phyloP scores from a whole-genome alignment of 257 asterid genomes.

The Solanum pinnatisectum region DNA sequence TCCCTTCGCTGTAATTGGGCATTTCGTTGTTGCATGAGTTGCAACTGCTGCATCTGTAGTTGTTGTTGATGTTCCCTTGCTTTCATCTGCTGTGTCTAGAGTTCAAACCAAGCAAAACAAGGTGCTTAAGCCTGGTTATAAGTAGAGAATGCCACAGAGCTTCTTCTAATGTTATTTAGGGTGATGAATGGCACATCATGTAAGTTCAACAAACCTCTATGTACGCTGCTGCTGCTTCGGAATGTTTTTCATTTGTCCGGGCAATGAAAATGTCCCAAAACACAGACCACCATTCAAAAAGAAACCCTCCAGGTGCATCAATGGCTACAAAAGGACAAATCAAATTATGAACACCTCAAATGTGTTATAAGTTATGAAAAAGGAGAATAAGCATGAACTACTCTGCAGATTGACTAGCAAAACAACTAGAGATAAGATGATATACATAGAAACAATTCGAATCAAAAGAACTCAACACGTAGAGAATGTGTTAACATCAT shows the following conservation, averaged over 20 bases:
- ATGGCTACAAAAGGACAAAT: constrained; percentile 50
- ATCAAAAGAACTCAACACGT: background rate
- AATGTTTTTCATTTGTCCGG: constrained; percentile 96
- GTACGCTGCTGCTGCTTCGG: constrained; percentile 98
- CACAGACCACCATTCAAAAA: constrained; percentile 99
- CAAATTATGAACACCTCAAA: background rate
- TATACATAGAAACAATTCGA: background rate
- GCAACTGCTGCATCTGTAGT: constrained; percentile 89
- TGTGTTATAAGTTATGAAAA: background rate
- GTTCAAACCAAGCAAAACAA: constrained; percentile 1
- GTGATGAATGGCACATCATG: background rate
- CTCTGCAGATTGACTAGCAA: background rate
- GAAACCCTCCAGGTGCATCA: constrained; percentile 99
- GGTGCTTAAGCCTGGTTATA: background rate
- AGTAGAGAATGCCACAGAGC: background rate
- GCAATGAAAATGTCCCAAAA: constrained; percentile 99
- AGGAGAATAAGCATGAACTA: background rate
- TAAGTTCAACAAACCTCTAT: constrained; percentile 62
- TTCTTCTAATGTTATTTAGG: background rate
- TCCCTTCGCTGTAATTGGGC: constrained; percentile 92
- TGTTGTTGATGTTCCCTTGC: constrained; percentile 96
- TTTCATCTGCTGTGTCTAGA: constrained; percentile 87
- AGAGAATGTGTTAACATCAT: background rate
- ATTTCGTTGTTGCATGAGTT: constrained; percentile 90
- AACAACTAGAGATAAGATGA: background rate